phyloP scores from a whole-genome alignment of 192 early-diverging fungal genomes.

The Backusella parvicylindrica region DNA sequence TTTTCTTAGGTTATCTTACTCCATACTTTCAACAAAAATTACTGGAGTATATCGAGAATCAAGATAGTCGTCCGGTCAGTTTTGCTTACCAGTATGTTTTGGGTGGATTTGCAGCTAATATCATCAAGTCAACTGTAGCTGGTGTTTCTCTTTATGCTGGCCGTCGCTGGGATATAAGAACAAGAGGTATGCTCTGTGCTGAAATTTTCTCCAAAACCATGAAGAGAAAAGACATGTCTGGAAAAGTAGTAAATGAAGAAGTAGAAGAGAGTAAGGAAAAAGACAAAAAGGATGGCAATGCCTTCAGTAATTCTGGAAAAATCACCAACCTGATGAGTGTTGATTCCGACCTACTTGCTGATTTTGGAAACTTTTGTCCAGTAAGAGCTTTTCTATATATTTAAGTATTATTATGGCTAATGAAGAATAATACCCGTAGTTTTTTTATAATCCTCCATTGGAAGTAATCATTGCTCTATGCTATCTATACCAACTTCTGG shows the following conservation, averaged over 20 bases:
- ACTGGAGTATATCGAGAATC: conserved; percentile 38
- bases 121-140: conserved; percentile 13
- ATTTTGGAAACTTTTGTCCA: conserved; percentile 38
- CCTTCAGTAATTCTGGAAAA: conserved; percentile 42
- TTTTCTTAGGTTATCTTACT: conserved; percentile 32
- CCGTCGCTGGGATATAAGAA: conserved; percentile 40
- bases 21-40: conserved; percentile 46
- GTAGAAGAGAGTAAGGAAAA: conserved; percentile 15
- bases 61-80: conserved; percentile 22
- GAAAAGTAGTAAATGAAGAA: conserved; percentile 34
- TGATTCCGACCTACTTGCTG: conserved; percentile 50
- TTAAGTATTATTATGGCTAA: neutral
- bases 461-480: conserved; percentile 48
- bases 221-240: conserved; percentile 55
- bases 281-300: conserved; percentile 17
- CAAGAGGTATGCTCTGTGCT: conserved; percentile 52
- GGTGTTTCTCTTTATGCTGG: conserved; percentile 41
- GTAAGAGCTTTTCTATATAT: conserved; percentile 6
- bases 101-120: conserved; percentile 39
- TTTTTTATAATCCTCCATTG: conserved; percentile 51
- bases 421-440: conserved; percentile 1
- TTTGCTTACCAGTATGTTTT: conserved; percentile 57
- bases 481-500: conserved; percentile 58
- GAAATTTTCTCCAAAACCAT: conserved; percentile 63
- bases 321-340: conserved; percentile 60